A percentile compares a stretch with the other conserved stretches of the same genome.
These are phyloP conservation scores for Lentinus polychrous DNA, from an alignment of 1,284 basidiomycete genomes.

Conservation along the genomic window DNA sequence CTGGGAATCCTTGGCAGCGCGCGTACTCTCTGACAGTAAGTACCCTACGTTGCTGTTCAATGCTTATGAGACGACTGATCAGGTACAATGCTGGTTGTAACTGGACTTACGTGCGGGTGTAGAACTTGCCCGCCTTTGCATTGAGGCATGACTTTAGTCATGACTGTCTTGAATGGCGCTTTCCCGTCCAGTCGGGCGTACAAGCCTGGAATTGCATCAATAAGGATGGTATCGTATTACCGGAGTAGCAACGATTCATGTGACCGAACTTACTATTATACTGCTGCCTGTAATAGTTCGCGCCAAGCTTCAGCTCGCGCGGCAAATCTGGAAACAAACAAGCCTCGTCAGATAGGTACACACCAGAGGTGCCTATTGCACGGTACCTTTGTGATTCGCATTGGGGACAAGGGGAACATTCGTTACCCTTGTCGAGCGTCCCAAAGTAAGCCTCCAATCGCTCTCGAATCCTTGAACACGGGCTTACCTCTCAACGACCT, in stretches of 20 bases:
- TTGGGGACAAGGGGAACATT: constrained; percentile 40
- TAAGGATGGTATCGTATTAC: not conserved
- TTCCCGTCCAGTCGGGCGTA: constrained; percentile 48
- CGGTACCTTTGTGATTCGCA: constrained; percentile 40
- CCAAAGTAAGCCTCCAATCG: constrained; percentile 4
- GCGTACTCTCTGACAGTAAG: constrained; percentile 59
- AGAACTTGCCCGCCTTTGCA: constrained; percentile 43
- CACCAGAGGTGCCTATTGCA: no score
- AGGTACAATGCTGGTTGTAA: not conserved
- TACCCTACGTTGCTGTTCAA: constrained; percentile 56
- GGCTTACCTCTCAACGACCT: no score
- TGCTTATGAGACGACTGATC: not conserved
- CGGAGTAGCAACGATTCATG: not conserved
- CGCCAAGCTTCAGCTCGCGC: no score
- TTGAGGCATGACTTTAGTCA: constrained; percentile 46
- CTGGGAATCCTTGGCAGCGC: constrained; percentile 68
- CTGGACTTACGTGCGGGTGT: constrained; percentile 48
- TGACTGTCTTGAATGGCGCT: constrained; percentile 48
- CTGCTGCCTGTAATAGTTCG: not conserved
- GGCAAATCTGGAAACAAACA: no score
- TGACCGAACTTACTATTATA: not conserved
- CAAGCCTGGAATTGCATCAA: constrained; percentile 29
- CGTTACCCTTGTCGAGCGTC: constrained; percentile 31
- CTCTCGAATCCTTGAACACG: not conserved
- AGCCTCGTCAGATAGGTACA: no score